These are phyloP conservation scores for Entoloma clypeatum DNA, from an alignment of 1,284 basidiomycete species.

Conservation along the genomic window DNA sequence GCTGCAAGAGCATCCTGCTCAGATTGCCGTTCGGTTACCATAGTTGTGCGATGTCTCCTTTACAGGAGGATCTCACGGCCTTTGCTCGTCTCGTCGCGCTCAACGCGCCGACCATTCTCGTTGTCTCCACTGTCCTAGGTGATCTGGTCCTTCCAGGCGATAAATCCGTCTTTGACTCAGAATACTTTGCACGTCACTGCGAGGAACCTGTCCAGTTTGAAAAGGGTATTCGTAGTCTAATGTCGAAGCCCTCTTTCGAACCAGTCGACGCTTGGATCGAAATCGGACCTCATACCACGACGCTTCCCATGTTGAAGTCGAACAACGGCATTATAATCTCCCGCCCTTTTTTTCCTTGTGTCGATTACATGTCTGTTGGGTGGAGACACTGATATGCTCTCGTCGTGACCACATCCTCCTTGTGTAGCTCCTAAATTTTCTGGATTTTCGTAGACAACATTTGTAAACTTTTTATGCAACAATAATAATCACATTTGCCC, in stretches of 20 bases:
- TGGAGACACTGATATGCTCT: no score
- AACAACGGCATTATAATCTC: slow-evolving; percentile 35
- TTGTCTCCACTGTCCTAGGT: slow-evolving; percentile 59
- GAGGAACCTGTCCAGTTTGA: slow-evolving; percentile 57
- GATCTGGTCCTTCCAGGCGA: slow-evolving; percentile 51
- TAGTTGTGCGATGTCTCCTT: slow-evolving; percentile 54
- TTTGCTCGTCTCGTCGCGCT: slow-evolving; percentile 37
- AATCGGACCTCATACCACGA: slow-evolving; percentile 57
- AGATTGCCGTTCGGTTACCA: slow-evolving; percentile 62
- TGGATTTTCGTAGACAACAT: no score
- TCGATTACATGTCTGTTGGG: no score
- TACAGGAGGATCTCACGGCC: slow-evolving; percentile 43
- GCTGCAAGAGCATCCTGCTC: slow-evolving; percentile 42
- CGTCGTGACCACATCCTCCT: no score
- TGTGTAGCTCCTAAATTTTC: no score
- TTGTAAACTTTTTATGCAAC: no score
- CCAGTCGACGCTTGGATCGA: slow-evolving; percentile 55
- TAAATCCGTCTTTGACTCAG: slow-evolving; percentile 39
- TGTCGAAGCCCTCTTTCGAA: slow-evolving; percentile 25
- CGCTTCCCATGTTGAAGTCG: slow-evolving; percentile 51
- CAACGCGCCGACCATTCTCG: slow-evolving; percentile 47
- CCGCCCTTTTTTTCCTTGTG: no score
- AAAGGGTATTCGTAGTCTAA: slow-evolving; percentile 41
- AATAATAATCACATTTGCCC: no score
- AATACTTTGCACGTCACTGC: slow-evolving; percentile 60